phyloP scores from a whole-genome alignment of 2,329 filamentous ascomycete genomes.

The Pseudocercospora cruenta region DNA sequence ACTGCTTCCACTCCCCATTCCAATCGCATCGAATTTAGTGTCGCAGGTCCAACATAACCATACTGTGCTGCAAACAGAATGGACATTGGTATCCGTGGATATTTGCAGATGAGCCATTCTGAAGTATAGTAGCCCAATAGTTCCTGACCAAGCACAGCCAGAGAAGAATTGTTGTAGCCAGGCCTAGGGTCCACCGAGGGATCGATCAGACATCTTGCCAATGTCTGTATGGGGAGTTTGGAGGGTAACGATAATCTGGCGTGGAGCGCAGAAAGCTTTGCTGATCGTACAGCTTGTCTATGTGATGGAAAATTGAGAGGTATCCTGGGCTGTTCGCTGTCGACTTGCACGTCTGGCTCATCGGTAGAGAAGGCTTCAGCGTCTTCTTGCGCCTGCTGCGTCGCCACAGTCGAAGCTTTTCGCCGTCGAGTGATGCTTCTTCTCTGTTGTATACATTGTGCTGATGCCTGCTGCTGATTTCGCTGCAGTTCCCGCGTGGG shows the following conservation, averaged over 20 bases:
- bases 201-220: slow-evolving; percentile 85
- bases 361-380: background rate
- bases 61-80: slow-evolving; percentile 85
- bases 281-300: slow-evolving; percentile 64
- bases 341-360: slow-evolving; percentile 36
- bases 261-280: slow-evolving; percentile 90
- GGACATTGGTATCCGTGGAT: slow-evolving; percentile 86
- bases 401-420: slow-evolving; percentile 33
- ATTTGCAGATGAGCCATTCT: slow-evolving; percentile 85
- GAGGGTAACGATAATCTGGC: slow-evolving; percentile 81
- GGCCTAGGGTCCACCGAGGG: slow-evolving; percentile 77
- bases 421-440: slow-evolving; percentile 18
- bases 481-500: slow-evolving; percentile 26
- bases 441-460: slow-evolving; percentile 25
- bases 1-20: slow-evolving; percentile 93
- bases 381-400: slow-evolving; percentile 15
- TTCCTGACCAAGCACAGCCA: slow-evolving; percentile 79
- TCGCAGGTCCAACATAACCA: slow-evolving; percentile 76
- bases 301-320: slow-evolving; percentile 37
- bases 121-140: slow-evolving; percentile 86
- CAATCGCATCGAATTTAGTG: slow-evolving; percentile 71
- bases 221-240: slow-evolving; percentile 80
- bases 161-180: slow-evolving; percentile 84
- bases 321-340: slow-evolving; percentile 29
- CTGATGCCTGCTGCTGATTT: slow-evolving; percentile 23